These are phyloP conservation scores for Ceratobasidium sp. DNA, from an alignment of 1,284 basidiomycete species.

Conservation along the genomic window DNA sequence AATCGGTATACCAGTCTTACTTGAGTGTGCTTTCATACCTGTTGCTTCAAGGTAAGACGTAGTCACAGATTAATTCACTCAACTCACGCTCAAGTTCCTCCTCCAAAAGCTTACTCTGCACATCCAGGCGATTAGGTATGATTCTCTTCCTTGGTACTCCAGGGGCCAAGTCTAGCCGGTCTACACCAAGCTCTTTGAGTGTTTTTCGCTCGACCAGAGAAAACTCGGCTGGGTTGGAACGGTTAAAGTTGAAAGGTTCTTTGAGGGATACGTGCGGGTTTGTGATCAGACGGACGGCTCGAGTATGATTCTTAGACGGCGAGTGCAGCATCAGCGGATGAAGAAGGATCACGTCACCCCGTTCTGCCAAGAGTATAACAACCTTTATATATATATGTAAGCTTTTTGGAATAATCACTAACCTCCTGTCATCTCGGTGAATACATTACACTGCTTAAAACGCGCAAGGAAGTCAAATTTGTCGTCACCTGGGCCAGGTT, in stretches of 20 bases:
- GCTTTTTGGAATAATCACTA: too few relatives aligned
- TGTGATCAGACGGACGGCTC: slow-evolving; percentile 66
- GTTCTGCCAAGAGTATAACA: slow-evolving; percentile 27
- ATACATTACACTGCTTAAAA: slow-evolving; percentile 43
- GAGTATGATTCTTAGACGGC: slow-evolving; percentile 67
- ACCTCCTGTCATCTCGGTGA: slow-evolving; percentile 45
- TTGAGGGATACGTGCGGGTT: slow-evolving; percentile 67
- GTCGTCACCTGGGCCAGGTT: slow-evolving; percentile 29
- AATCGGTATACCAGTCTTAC: background rate
- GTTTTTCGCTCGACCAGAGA: slow-evolving; percentile 66
- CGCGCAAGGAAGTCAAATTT: slow-evolving; percentile 38
- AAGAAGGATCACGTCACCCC: slow-evolving; percentile 68
- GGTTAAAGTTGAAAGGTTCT: slow-evolving; percentile 65
- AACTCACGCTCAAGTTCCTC: slow-evolving; percentile 32
- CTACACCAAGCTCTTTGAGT: slow-evolving; percentile 59
- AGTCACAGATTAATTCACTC: background rate
- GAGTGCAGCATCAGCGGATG: slow-evolving; percentile 73
- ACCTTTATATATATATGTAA: slow-evolving; percentile 3
- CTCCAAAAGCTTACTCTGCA: slow-evolving; percentile 17
- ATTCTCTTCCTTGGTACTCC: slow-evolving; percentile 12
- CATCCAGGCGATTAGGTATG: slow-evolving; percentile 21
- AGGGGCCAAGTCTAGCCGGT: slow-evolving; percentile 39
- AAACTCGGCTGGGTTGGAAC: slow-evolving; percentile 60
- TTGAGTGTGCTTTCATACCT: slow-evolving; percentile 10
- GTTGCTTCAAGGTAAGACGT: background rate